Evolutionary conservation across 1,284 basidiomycete species (phyloP).

Genomic region (Ceratobasidium sp.): DNA sequence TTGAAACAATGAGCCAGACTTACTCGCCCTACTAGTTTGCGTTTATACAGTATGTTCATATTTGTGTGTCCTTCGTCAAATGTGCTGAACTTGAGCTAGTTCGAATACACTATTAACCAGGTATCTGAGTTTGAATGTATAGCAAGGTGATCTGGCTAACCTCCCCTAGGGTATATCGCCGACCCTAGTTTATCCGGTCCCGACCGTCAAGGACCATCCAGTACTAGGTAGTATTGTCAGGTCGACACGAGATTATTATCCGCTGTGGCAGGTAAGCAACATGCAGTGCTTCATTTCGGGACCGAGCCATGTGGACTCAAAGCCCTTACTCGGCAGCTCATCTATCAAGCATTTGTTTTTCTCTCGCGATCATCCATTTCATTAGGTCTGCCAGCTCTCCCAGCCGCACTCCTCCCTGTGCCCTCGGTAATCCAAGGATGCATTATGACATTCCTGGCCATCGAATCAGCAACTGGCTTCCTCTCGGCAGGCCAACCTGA

Average conservation of each 20-base stretch:
- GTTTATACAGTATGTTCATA: slow-evolving; percentile 77
- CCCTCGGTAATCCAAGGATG: slow-evolving; percentile 79
- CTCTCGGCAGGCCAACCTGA: slow-evolving; percentile 66
- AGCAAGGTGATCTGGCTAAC: slow-evolving; percentile 5
- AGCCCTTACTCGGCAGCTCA: slow-evolving; percentile 65
- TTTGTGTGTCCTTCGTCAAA: slow-evolving; percentile 34
- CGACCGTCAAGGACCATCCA: slow-evolving; percentile 70
- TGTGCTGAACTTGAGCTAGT: slow-evolving; percentile 64
- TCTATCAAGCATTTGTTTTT: slow-evolving; percentile 95
- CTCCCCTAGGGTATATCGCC: slow-evolving; percentile 82
- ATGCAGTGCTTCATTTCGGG: neutral
- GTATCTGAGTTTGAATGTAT: slow-evolving; percentile 59
- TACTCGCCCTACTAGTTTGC: slow-evolving; percentile 64
- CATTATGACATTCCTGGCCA: slow-evolving; percentile 71
- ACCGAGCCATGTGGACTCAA: slow-evolving; percentile 53
- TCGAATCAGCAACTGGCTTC: slow-evolving; percentile 78
- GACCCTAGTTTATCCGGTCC: slow-evolving; percentile 91
- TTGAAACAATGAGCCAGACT: neutral
- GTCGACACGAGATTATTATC: slow-evolving; percentile 93
- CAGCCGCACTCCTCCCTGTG: slow-evolving; percentile 75
- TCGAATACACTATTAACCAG: slow-evolving; percentile 95
- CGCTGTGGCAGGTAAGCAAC: slow-evolving; percentile 84
- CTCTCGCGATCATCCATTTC: slow-evolving; percentile 94
- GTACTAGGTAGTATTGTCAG: slow-evolving; percentile 84
- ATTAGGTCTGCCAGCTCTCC: slow-evolving; percentile 87